Percentiles rank a stretch among this genome's conserved stretches.
These are phyloP conservation scores for Chlamydomonas sp. DNA, from an alignment of 139 green algal genomes.

Conservation along the genomic window DNA sequence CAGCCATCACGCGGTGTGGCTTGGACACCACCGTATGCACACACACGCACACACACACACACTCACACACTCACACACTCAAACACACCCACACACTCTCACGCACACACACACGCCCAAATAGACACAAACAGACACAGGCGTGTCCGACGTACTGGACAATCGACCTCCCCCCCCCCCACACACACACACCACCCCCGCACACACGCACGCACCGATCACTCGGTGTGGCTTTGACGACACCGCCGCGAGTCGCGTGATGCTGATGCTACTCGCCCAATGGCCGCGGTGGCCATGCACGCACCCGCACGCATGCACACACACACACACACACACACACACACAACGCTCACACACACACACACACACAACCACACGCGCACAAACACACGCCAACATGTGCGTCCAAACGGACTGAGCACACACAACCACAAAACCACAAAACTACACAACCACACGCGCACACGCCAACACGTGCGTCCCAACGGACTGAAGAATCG, in stretches of 20 bases:
- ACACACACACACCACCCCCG: too few relatives aligned
- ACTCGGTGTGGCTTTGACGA: conserved; percentile 34
- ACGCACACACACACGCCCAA: conserved; percentile 16
- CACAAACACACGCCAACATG: conserved; percentile 3
- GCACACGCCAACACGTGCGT: conserved; percentile 14
- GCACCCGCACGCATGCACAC: neutral
- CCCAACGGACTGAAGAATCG: too few relatives aligned
- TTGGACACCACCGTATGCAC: too few relatives aligned
- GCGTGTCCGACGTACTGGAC: too few relatives aligned
- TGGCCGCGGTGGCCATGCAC: too few relatives aligned
- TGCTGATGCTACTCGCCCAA: too few relatives aligned
- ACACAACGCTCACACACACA: neutral
- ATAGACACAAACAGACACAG: too few relatives aligned
- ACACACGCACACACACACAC: too few relatives aligned
- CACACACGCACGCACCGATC: too few relatives aligned
- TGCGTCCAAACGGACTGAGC: too few relatives aligned
- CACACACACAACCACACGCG: conserved; percentile 1
- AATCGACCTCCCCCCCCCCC: too few relatives aligned
- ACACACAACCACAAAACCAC: conserved; percentile 13
- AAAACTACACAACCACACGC: conserved; percentile 3
- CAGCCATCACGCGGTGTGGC: neutral
- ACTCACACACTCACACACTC: conserved; percentile 15
- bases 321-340: conserved; percentile 1
- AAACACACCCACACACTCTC: conserved; percentile 8
- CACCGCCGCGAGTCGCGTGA: conserved; percentile 77